Evolutionary conservation across 23 red algal genomes (phyloP).

Genomic region (Gracilaria domingensis): DNA sequence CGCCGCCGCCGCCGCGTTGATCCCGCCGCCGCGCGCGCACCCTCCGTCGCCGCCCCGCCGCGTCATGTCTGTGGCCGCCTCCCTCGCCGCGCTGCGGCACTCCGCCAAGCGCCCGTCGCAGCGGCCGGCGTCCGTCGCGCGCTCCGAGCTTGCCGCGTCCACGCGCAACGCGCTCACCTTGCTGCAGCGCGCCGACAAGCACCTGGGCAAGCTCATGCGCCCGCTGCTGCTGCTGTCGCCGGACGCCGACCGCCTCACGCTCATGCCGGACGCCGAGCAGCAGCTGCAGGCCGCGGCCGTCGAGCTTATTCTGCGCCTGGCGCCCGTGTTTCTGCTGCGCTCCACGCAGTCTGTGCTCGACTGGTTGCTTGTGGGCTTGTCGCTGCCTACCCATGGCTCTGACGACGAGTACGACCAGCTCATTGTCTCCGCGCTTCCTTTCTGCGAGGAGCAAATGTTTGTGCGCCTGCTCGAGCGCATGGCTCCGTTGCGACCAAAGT

Average conservation of each 20-base stretch:
- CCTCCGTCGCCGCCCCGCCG: neutral
- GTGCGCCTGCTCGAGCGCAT: slow-evolving; percentile 3
- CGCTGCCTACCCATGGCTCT: neutral
- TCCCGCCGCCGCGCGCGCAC: neutral
- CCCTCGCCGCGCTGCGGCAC: slow-evolving; percentile 15
- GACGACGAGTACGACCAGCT: slow-evolving; percentile 52
- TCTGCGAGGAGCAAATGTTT: slow-evolving; percentile 19
- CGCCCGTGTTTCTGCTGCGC: slow-evolving; percentile 44
- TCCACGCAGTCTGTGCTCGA: slow-evolving; percentile 16
- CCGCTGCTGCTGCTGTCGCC: slow-evolving; percentile 44
- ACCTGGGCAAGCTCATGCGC: neutral
- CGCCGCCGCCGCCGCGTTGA: neutral
- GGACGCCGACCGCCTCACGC: slow-evolving; percentile 30
- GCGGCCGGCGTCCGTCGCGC: slow-evolving; percentile 13
- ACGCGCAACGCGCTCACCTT: slow-evolving; percentile 28
- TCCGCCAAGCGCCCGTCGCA: neutral
- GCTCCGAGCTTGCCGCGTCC: slow-evolving; percentile 25
- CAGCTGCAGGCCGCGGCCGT: slow-evolving; percentile 21
- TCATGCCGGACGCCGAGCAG: slow-evolving; percentile 10
- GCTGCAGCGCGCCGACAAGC: slow-evolving; percentile 26
- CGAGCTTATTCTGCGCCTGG: slow-evolving; percentile 5
- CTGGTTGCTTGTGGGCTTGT: slow-evolving; percentile 50
- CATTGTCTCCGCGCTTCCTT: slow-evolving; percentile 41
- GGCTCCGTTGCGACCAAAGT: neutral
- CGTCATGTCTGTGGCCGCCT: slow-evolving; percentile 16